Conservation (phyloP, 805 yeast genomes). For the Zygosaccharomyces rouxii region DNA sequence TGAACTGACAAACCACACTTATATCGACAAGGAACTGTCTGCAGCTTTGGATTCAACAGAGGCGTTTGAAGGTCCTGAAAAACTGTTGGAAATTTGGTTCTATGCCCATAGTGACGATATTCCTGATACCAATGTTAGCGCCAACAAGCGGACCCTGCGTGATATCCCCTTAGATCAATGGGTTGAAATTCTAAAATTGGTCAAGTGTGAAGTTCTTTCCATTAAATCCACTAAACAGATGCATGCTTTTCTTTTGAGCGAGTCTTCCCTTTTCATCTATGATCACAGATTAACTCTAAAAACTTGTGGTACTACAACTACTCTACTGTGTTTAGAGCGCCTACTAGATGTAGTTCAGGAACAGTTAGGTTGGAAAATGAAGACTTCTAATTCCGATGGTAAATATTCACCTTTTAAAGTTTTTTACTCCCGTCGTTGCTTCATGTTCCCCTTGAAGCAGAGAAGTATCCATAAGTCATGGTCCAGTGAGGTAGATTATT, state of each 20-base stretch:
- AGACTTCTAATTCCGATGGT: constrained; percentile 9
- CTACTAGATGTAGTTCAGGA: constrained; percentile 49
- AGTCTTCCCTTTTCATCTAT: constrained; percentile 85
- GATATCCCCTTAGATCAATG: constrained; percentile 62
- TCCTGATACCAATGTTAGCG: constrained; percentile 26
- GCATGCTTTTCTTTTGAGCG: constrained; percentile 84
- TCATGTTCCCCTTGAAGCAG: constrained; percentile 89
- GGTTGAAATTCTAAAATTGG: constrained; percentile 71
- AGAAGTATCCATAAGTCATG: constrained; percentile 76
- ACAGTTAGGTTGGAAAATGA: constrained; percentile 42
- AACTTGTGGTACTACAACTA: constrained; percentile 95
- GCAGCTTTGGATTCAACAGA: constrained; percentile 78
- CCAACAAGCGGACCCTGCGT: constrained; percentile 47
- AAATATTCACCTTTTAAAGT: constrained; percentile 52
- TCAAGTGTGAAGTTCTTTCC: constrained; percentile 84
- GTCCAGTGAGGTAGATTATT: constrained; percentile 69
- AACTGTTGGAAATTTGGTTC: constrained; percentile 86
- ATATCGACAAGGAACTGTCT: constrained; percentile 75
- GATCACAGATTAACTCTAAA: constrained; percentile 80
- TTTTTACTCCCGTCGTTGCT: constrained; percentile 86
- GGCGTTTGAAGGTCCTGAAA: constrained; percentile 98
- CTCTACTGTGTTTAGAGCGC: constrained; percentile 68
- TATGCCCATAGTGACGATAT: constrained; percentile 44
- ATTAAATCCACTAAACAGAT: constrained; percentile 59
- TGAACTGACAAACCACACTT: constrained; percentile 40